Evolutionary conservation across 2,329 filamentous ascomycete species (phyloP).

Genomic region (Curvularia lunata): DNA sequence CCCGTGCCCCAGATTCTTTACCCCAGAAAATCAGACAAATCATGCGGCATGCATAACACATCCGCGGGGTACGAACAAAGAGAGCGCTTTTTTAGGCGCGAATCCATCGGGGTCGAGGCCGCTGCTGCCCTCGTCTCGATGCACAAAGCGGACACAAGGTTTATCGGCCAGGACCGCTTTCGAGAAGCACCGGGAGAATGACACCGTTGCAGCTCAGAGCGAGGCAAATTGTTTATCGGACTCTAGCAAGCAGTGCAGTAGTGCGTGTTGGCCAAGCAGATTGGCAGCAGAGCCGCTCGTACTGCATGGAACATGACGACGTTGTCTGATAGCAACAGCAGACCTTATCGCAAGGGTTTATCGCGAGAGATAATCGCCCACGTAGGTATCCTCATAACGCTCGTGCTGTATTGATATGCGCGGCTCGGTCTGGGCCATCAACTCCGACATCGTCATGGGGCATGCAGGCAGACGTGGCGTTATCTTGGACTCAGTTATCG

Average conservation of each 20-base stretch:
- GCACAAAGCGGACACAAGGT: background rate
- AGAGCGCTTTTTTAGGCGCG: background rate
- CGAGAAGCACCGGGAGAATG: background rate
- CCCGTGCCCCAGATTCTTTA: slow-evolving; percentile 8
- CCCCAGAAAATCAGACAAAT: slow-evolving; percentile 9
- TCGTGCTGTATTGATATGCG: slow-evolving; percentile 8
- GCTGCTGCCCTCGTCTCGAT: slow-evolving; percentile 1
- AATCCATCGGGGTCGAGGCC: background rate
- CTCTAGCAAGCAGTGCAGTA: slow-evolving; percentile 6
- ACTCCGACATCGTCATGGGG: slow-evolving; percentile 24
- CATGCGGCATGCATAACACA: background rate
- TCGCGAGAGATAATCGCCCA: slow-evolving; percentile 2
- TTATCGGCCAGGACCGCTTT: background rate
- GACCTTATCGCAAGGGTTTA: background rate
- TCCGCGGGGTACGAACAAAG: slow-evolving; percentile 9
- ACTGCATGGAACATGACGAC: background rate
- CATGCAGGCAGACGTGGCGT: slow-evolving; percentile 26
- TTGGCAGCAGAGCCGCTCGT: slow-evolving; percentile 11
- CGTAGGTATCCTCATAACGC: background rate
- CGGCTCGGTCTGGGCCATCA: background rate
- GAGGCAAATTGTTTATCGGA: background rate
- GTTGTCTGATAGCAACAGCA: background rate
- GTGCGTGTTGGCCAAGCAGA: background rate
- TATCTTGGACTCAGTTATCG: slow-evolving; percentile 29
- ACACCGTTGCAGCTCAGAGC: background rate